Evolutionary conservation across 345 rosid species (phyloP).

Genomic region (Linum trigynum): DNA sequence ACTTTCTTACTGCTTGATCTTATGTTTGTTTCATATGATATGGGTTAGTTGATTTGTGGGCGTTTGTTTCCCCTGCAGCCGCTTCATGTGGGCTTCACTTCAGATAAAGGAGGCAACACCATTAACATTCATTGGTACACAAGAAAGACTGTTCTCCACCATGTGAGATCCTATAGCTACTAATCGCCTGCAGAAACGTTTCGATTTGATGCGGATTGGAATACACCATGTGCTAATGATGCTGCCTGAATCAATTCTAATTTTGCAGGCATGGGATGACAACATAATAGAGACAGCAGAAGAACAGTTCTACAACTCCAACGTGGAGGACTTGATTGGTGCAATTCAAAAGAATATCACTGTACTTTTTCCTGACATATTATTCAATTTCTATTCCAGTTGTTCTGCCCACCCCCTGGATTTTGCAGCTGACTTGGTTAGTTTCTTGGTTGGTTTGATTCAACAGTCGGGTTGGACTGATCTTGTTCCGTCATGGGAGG

Average conservation of each 20-base stretch:
- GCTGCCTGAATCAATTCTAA: neutral
- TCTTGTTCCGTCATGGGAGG: slow-evolving; percentile 58
- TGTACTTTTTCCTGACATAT: slow-evolving; percentile 24
- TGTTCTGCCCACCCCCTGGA: neutral
- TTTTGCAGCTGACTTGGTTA: neutral
- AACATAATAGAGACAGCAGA: slow-evolving; percentile 64
- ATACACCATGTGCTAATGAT: neutral
- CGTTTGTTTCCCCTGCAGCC: slow-evolving; percentile 36
- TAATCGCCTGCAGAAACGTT: slow-evolving; percentile 4
- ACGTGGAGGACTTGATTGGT: slow-evolving; percentile 41
- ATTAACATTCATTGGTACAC: slow-evolving; percentile 80
- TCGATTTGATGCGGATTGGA: neutral
- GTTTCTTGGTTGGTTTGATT: neutral
- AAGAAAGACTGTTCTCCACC: slow-evolving; percentile 72
- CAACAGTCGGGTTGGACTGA: slow-evolving; percentile 56
- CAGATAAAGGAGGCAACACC: slow-evolving; percentile 76
- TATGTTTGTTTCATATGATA: neutral
- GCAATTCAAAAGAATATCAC: slow-evolving; percentile 56
- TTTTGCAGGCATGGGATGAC: slow-evolving; percentile 65
- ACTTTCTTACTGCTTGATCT: neutral
- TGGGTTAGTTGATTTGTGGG: neutral
- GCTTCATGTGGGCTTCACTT: slow-evolving; percentile 62
- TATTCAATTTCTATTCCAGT: neutral
- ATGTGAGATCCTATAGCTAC: slow-evolving; percentile 32
- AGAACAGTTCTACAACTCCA: slow-evolving; percentile 37